Percentiles rank a stretch among this genome's conserved stretches.
phyloP scores from a whole-genome alignment of 139 green algal species.

The Zygnema cylindricum region DNA sequence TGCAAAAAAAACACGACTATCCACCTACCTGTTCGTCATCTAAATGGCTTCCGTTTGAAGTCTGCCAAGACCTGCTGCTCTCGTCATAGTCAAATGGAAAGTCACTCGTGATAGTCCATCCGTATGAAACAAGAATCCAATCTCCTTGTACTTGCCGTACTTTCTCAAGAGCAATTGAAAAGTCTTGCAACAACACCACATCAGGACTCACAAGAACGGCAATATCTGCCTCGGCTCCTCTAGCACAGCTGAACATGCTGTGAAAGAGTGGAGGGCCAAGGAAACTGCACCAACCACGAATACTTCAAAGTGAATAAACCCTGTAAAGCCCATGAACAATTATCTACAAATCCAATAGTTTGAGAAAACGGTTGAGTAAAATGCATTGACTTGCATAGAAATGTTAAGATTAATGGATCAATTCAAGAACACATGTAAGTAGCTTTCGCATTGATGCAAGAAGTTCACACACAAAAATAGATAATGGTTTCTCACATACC shows the following conservation, averaged over 20 bases:
- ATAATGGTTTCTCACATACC: no score
- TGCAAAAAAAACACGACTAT: no score
- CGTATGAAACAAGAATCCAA: conserved; percentile 14
- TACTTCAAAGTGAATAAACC: no score
- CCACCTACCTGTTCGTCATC: not conserved
- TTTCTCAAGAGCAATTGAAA: conserved; percentile 21
- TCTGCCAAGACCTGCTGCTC: not conserved
- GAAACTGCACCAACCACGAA: conserved; percentile 33
- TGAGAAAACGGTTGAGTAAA: no score
- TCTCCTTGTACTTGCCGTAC: conserved; percentile 4
- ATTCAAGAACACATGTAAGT: no score
- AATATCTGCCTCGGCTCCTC: conserved; percentile 19
- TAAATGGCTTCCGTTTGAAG: not conserved
- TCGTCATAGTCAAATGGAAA: not conserved
- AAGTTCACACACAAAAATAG: no score
- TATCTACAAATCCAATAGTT: no score
- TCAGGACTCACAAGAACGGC: conserved; percentile 16
- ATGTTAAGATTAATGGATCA: no score
- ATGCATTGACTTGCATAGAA: no score
- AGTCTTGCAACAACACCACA: conserved; percentile 27
- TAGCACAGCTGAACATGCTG: conserved; percentile 32
- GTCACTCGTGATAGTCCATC: not conserved
- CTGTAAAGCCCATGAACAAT: no score
- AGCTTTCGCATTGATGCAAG: no score
- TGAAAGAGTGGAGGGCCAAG: conserved; percentile 36